Conservation (phyloP, 202 grass and related monocot species). For the Cymbopogon flexuosus region DNA sequence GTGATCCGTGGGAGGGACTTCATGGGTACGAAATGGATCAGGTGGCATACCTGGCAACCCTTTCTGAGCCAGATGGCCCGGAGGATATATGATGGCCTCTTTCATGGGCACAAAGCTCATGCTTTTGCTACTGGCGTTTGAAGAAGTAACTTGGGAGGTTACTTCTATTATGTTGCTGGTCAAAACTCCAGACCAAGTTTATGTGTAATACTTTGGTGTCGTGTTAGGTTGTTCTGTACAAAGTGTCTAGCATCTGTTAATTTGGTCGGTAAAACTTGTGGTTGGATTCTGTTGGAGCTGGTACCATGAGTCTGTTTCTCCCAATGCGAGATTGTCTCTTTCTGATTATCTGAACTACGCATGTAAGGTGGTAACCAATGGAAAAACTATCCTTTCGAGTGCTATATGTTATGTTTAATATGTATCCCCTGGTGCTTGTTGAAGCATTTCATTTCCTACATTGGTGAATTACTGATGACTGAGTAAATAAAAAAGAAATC, state of each 20-base stretch:
- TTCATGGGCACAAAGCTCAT: neutral
- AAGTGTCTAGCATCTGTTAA: neutral
- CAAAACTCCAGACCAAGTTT: neutral
- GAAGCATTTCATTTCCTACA: neutral
- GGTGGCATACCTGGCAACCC: constrained; percentile 1
- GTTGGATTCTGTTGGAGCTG: neutral
- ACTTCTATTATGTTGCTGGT: neutral
- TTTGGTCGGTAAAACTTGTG: neutral
- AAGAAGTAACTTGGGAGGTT: neutral
- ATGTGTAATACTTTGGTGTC: neutral
- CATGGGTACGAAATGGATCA: neutral
- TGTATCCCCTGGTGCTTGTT: neutral
- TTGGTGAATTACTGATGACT: neutral
- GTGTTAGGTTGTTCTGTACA: neutral
- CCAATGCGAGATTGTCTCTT: neutral
- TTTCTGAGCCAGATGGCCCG: neutral
- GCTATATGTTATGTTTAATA: neutral
- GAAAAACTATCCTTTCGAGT: neutral
- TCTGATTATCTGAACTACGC: neutral
- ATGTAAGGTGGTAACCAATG: neutral
- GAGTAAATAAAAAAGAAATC: too few relatives aligned
- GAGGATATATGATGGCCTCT: neutral
- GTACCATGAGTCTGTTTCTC: neutral
- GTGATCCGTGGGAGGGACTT: neutral
- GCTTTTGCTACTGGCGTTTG: neutral